phyloP scores from a whole-genome alignment of 1,284 basidiomycete species.

The Boletus mariae region DNA sequence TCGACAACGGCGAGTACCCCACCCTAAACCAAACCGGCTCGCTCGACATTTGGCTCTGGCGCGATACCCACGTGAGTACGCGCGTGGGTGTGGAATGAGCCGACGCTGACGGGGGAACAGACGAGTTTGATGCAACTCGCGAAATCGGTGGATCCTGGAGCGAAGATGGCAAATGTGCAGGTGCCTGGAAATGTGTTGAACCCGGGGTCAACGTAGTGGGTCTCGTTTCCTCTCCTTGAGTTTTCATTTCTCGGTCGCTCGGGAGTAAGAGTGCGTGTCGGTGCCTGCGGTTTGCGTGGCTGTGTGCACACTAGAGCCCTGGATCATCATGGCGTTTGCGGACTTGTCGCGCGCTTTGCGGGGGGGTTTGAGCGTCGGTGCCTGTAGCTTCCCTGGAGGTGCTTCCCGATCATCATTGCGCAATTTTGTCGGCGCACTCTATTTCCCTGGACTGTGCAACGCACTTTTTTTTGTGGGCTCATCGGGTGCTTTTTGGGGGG shows the following conservation, averaged over 20 bases:
- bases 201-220: conserved; percentile 21
- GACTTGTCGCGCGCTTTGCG: neutral
- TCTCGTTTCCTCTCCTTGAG: neutral
- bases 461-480: too few species aligned
- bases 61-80: conserved; percentile 36
- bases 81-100: neutral
- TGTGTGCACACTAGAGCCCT: too few species aligned
- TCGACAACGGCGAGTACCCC: conserved; percentile 42
- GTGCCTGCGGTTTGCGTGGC: too few species aligned
- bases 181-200: conserved; percentile 23
- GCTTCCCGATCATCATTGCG: too few species aligned
- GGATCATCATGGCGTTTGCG: neutral
- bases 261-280: too few species aligned
- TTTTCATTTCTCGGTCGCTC: too few species aligned
- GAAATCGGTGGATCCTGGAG: conserved; percentile 33
- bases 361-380: neutral
- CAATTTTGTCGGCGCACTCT: too few species aligned
- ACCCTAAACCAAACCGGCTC: conserved; percentile 37
- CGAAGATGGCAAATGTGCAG: conserved; percentile 21
- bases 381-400: neutral
- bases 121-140: conserved; percentile 34
- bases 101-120: conserved; percentile 27
- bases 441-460: too few species aligned
- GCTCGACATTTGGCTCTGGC: conserved; percentile 43
- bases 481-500: too few species aligned